These are phyloP conservation scores for Termitomyces sp. DNA, from an alignment of 768 basidiomycete species.

Conservation along the genomic window DNA sequence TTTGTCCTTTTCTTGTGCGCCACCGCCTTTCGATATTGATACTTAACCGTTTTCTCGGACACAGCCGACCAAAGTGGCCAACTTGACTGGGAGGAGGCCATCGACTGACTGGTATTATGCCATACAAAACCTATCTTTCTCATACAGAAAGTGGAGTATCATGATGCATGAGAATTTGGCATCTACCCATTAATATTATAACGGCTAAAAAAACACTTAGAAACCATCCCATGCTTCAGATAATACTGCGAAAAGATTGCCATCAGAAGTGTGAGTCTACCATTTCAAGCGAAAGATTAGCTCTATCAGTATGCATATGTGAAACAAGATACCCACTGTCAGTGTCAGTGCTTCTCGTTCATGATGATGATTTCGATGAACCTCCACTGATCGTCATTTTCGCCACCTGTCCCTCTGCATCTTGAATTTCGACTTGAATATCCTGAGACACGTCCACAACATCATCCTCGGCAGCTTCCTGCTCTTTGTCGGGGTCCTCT, in stretches of 20 bases:
- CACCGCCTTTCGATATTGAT: too few species aligned
- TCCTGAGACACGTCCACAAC: constrained; percentile 31
- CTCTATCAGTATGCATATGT: not conserved
- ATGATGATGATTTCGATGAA: constrained; percentile 3
- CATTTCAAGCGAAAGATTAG: too few species aligned
- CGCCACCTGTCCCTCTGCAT: constrained; percentile 67
- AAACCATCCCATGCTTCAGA: not conserved
- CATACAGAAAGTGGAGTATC: too few species aligned
- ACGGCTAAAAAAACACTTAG: not conserved
- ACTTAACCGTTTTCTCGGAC: too few species aligned
- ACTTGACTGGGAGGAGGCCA: too few species aligned
- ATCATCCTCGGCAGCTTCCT: constrained; percentile 33
- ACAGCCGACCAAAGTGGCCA: too few species aligned
- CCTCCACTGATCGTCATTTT: constrained; percentile 51
- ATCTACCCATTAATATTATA: too few species aligned
- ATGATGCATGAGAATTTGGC: too few species aligned
- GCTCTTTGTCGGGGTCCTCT: constrained; percentile 31
- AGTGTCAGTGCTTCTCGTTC: not conserved
- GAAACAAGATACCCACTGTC: not conserved
- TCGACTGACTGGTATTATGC: too few species aligned
- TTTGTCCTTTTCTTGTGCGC: too few species aligned
- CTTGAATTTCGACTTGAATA: constrained; percentile 68
- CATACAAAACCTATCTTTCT: not conserved
- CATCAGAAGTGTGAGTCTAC: too few species aligned
- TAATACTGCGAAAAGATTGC: not conserved